Base-by-base conservation (phyloP, 1,139 yeast genomes). In the Blastobotrys malaysiensis region DNA sequence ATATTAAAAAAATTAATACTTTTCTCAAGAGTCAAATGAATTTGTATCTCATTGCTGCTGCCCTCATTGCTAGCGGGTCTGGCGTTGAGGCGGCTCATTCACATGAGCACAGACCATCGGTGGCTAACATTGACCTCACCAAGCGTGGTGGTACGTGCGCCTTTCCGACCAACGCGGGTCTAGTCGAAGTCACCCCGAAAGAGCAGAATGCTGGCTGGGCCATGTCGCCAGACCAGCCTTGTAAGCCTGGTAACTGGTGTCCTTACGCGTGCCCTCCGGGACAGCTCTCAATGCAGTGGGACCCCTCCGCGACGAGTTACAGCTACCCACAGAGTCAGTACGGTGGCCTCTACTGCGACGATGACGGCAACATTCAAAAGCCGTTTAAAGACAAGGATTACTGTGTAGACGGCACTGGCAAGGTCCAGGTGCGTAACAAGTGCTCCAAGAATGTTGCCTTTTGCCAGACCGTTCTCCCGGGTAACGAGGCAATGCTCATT, bases 381-480 rank as follows among this genome's bases (percentile, higher is more conserved):
- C 88, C 88, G 48, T 82, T 79, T 68, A 65, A 79, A 6, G 74
- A 78, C 63, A 77, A 76, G 59, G 82, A 74, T 48, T 85, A 82
- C 73, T 89, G 97, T 73, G 61, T 56, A 45, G 83, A 84, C 57
- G 96, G 96, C 55, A 79, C 81, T 58, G 93, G 90, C 43, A 81
- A 91, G 19, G 82, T 88, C 27, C 64, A 72, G 36, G 95, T 82
- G 45, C 66, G 75, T 57, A 88, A 87, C 74, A 64, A 68, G 24
- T 66, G 71, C 46, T 73, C 75, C 49, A 61, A 71, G 7, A 74
- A 61, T 20, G 89, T 88, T 59, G 91, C 96, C 9, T 83, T 89
- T 71, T 89, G 97, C 71, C 97, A 90, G 74, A 89, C 96, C 3
- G 96, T 89, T 13, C 77, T 89, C 57, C 97, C 97, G 20, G 97